Conservation (phyloP, 139 green algal genomes). For the Chlamydomonas asymmetrica region DNA sequence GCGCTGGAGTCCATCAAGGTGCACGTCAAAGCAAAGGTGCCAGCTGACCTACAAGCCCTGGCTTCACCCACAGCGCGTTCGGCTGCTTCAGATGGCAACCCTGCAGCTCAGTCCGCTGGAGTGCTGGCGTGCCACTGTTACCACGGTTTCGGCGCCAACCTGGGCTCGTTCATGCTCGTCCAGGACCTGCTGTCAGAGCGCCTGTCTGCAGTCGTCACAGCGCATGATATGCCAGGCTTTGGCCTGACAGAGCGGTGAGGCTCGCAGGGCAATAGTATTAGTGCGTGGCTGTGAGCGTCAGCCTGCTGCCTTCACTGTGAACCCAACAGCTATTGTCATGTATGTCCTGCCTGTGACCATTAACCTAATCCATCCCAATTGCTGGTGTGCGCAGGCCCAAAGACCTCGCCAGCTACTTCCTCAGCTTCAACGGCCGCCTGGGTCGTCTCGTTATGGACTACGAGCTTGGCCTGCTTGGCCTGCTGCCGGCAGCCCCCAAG, state of each 20-base stretch:
- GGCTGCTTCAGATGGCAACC: not conserved
- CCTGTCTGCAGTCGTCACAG: conserved; percentile 61
- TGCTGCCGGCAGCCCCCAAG: not conserved
- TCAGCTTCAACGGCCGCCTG: conserved; percentile 75
- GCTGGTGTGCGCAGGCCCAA: conserved; percentile 38
- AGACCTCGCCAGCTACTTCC: conserved; percentile 57
- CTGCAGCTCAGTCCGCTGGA: not conserved
- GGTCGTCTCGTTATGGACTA: conserved; percentile 63
- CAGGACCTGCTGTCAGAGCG: conserved; percentile 48
- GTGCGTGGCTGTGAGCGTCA: too few relatives aligned
- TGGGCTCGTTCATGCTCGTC: conserved; percentile 65
- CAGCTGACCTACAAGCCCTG: not conserved
- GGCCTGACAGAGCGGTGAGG: conserved; percentile 72
- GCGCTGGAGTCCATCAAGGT: not conserved
- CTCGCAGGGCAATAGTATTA: not conserved
- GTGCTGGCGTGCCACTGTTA: conserved; percentile 62
- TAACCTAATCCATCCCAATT: not conserved
- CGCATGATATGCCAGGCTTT: conserved; percentile 88
- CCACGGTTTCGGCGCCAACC: conserved; percentile 87
- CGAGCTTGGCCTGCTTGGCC: conserved; percentile 45
- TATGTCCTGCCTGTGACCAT: not conserved
- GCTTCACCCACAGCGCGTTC: not conserved
- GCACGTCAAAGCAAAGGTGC: conserved; percentile 30
- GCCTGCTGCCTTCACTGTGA: too few relatives aligned
- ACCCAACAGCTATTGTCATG: not conserved